Evolutionary conservation across 2,329 filamentous ascomycete genomes (phyloP).

Genomic region (Triangularia setosa): DNA sequence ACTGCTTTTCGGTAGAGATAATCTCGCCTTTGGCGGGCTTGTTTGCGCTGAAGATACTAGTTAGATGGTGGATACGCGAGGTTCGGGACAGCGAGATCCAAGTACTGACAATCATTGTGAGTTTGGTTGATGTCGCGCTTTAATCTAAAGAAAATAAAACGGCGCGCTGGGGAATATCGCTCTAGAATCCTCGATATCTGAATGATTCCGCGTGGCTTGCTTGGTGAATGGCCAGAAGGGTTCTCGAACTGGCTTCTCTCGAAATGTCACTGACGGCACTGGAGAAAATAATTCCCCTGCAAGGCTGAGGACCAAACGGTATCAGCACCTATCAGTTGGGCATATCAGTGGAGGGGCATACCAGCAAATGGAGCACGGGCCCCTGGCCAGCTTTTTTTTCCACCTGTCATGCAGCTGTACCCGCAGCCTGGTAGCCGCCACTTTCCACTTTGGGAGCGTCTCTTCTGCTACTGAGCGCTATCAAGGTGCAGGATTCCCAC

Average conservation of each 20-base stretch:
- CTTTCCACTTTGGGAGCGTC: neutral
- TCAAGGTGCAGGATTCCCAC: slow-evolving; percentile 1
- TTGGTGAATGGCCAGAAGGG: neutral
- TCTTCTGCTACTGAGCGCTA: neutral
- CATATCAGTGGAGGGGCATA: slow-evolving; percentile 6
- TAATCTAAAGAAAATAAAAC: neutral
- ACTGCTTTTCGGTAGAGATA: slow-evolving; percentile 90
- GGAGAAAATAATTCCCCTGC: slow-evolving; percentile 7
- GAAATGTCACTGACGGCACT: neutral
- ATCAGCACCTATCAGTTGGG: neutral
- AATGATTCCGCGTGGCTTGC: neutral
- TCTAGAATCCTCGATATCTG: neutral
- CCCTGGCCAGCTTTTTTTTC: neutral
- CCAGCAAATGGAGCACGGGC: neutral
- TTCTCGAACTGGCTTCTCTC: slow-evolving; percentile 9
- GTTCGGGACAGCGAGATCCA: neutral
- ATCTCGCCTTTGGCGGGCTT: slow-evolving; percentile 74
- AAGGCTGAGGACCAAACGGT: slow-evolving; percentile 3
- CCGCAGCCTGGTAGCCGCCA: neutral
- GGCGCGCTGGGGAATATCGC: neutral
- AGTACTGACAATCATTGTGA: slow-evolving; percentile 28
- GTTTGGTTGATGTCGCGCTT: neutral
- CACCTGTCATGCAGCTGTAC: neutral
- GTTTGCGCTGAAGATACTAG: slow-evolving; percentile 51
- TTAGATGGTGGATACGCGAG: slow-evolving; percentile 13